phyloP scores from a whole-genome alignment of 441 rosid species.

The Pelargonium citronellum region DNA sequence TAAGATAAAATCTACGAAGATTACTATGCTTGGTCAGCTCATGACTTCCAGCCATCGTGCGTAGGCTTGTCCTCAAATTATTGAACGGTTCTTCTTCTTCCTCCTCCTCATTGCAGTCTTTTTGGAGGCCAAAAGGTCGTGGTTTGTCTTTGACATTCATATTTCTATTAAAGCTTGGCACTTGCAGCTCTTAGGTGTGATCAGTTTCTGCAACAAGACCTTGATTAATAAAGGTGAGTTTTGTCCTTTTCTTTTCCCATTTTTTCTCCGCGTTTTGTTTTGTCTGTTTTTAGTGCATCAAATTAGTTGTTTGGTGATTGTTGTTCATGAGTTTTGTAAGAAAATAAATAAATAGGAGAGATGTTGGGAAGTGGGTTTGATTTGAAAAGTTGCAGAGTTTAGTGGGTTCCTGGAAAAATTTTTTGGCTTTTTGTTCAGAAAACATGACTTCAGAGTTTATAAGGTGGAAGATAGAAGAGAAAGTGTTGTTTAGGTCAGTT shows the following conservation, averaged over 20 bases:
- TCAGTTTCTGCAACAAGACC: background rate
- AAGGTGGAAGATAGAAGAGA: no score
- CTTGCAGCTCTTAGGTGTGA: background rate
- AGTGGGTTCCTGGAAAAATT: background rate
- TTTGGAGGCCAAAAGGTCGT: no score
- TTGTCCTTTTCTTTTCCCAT: background rate
- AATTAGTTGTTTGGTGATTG: background rate
- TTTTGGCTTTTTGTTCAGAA: background rate
- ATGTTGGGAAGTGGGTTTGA: background rate
- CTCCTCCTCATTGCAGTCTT: no score
- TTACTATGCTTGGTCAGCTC: no score
- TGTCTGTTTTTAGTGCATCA: background rate
- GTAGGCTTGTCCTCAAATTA: no score
- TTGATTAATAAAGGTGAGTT: conserved; percentile 1
- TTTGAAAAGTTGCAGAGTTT: background rate
- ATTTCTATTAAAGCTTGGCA: no score
- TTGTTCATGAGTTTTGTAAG: background rate
- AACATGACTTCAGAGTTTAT: background rate
- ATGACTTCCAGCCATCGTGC: no score
- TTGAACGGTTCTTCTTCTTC: no score
- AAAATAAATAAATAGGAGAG: background rate
- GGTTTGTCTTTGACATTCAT: no score
- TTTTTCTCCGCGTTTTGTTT: background rate
- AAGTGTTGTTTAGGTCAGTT: no score
- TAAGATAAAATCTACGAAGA: no score